Evolutionary conservation across 2,329 filamentous ascomycete species (phyloP).

Genomic region (Fusarium clavum): DNA sequence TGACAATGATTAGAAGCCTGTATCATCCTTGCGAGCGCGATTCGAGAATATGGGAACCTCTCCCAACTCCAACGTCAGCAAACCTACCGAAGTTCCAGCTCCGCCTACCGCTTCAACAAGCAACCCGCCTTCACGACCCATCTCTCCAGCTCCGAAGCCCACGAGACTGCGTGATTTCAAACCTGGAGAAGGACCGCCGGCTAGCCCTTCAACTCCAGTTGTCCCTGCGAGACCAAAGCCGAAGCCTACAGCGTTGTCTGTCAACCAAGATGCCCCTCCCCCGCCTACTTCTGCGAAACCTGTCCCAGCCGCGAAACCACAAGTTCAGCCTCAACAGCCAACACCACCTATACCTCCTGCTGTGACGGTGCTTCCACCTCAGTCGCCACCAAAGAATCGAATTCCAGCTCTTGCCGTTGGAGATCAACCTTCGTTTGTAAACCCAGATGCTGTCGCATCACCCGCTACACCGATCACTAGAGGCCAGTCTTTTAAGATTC

Average conservation of each 20-base stretch:
- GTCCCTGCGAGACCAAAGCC: conserved; percentile 49
- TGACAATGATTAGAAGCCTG: conserved; percentile 71
- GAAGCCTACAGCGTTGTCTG: conserved; percentile 40
- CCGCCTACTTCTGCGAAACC: conserved; percentile 43
- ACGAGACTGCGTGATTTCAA: conserved; percentile 57
- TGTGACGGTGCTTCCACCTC: conserved; percentile 76
- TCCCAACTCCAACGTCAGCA: conserved; percentile 36
- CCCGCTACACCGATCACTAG: conserved; percentile 56
- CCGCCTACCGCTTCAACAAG: conserved; percentile 41
- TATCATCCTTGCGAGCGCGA: conserved; percentile 82
- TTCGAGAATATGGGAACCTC: conserved; percentile 76
- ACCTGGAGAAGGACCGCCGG: conserved; percentile 51
- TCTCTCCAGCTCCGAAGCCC: conserved; percentile 58
- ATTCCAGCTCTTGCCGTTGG: conserved; percentile 50
- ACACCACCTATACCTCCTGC: conserved; percentile 64
- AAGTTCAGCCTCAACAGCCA: conserved; percentile 37
- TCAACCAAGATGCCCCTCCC: conserved; percentile 42
- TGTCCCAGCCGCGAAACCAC: conserved; percentile 41
- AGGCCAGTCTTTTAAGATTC: conserved; percentile 63
- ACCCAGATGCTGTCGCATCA: conserved; percentile 58
- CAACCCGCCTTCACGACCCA: conserved; percentile 48
- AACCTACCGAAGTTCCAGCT: conserved; percentile 33
- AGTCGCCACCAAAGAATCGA: conserved; percentile 70
- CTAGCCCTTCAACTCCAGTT: conserved; percentile 50
- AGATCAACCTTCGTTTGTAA: conserved; percentile 61